phyloP scores from a whole-genome alignment of 768 basidiomycete genomes.

The Neoboletus magnificus region DNA sequence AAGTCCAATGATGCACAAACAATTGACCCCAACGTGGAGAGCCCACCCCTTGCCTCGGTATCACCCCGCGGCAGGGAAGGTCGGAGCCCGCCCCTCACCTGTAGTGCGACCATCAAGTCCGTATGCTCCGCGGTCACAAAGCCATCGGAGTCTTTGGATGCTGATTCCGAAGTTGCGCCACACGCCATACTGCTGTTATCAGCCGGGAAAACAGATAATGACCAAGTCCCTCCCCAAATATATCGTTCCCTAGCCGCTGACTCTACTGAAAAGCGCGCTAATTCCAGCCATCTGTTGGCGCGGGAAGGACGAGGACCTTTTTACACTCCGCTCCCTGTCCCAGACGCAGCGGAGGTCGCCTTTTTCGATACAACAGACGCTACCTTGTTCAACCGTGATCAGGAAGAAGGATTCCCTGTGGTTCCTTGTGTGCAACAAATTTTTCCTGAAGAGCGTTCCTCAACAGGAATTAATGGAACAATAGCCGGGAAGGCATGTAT shows the following conservation, averaged over 20 bases:
- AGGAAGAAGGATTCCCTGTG: background rate
- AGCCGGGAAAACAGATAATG: background rate
- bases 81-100: background rate
- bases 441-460: background rate
- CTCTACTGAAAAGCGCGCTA: background rate
- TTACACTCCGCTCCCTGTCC: slow-evolving; percentile 13
- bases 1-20: background rate
- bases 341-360: slow-evolving; percentile 11
- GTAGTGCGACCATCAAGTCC: background rate
- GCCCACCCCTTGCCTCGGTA: background rate
- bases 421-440: background rate
- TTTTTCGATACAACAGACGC: slow-evolving; percentile 13
- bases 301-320: background rate
- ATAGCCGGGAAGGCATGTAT: slow-evolving; percentile 1
- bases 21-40: background rate
- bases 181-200: background rate
- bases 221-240: background rate
- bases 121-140: background rate
- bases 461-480: background rate
- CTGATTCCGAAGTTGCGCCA: background rate
- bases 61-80: background rate
- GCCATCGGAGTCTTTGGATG: background rate
- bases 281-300: background rate
- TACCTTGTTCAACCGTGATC: background rate
- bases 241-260: background rate